Conservation (phyloP, 129 eudicot species). For the Flaveria bidentis region DNA sequence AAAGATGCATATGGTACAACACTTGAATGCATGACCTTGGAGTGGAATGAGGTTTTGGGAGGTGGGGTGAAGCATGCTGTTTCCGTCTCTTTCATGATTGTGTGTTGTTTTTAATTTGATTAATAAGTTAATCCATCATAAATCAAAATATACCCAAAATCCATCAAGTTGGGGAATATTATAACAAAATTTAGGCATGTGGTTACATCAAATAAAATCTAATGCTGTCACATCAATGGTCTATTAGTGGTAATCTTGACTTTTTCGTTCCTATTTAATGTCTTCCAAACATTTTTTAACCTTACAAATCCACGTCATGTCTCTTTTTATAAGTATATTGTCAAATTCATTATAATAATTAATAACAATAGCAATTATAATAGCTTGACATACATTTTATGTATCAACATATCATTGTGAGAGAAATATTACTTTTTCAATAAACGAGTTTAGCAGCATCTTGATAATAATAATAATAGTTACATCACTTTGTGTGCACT, state of each 20-base stretch:
- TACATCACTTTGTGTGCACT: neutral
- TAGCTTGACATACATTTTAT: neutral
- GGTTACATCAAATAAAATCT: slow-evolving; percentile 41
- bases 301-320: slow-evolving; percentile 5
- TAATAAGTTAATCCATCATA: slow-evolving; percentile 31
- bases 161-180: slow-evolving; percentile 29
- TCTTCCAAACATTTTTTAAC: slow-evolving; percentile 10
- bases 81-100: slow-evolving; percentile 34
- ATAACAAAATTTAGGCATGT: slow-evolving; percentile 31
- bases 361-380: neutral
- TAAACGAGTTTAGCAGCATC: no score
- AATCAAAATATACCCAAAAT: slow-evolving; percentile 24
- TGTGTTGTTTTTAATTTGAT: slow-evolving; percentile 28
- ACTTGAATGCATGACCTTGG: slow-evolving; percentile 12
- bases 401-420: no score
- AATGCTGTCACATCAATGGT: slow-evolving; percentile 33
- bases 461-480: neutral
- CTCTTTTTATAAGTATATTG: neutral
- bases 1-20: slow-evolving; percentile 14
- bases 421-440: no score
- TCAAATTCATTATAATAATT: neutral
- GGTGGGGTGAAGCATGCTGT: slow-evolving; percentile 31
- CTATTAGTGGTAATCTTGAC: slow-evolving; percentile 17
- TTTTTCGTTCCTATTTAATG: neutral
- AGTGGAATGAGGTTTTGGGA: neutral